These are phyloP conservation scores for Iris macrosiphon DNA, from an alignment of 106 monocot species.

Conservation along the genomic window DNA sequence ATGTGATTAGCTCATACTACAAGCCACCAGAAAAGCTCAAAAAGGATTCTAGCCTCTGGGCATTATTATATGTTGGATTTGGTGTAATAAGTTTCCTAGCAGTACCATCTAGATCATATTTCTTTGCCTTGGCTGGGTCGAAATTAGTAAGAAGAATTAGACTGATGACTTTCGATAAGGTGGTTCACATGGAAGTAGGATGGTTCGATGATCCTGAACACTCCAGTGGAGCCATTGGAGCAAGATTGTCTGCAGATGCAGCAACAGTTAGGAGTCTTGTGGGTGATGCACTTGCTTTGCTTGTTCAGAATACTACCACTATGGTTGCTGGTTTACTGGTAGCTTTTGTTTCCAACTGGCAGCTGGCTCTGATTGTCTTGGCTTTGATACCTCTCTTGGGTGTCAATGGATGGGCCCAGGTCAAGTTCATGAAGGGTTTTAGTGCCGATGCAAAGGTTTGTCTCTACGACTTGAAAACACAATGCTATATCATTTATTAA, in stretches of 20 bases:
- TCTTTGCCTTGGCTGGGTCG: constrained; percentile 33
- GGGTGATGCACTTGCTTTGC: constrained; percentile 28
- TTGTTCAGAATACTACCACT: constrained; percentile 28
- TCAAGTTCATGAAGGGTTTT: constrained; percentile 33
- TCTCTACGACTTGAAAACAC: background rate
- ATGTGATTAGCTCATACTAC: constrained; percentile 16
- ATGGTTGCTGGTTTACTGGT: constrained; percentile 23
- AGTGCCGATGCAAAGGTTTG: constrained; percentile 32
- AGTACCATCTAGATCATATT: constrained; percentile 21
- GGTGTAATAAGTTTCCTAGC: constrained; percentile 13
- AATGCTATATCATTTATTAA: background rate
- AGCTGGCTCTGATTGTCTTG: constrained; percentile 27
- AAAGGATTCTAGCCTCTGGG: constrained; percentile 28
- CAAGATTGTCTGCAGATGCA: constrained; percentile 36
- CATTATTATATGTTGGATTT: constrained; percentile 15
- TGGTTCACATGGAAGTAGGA: constrained; percentile 36
- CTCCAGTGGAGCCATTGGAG: constrained; percentile 35
- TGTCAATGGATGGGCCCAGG: constrained; percentile 27
- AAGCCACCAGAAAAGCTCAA: constrained; percentile 22
- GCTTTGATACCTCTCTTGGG: constrained; percentile 24
- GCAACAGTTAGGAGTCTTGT: constrained; percentile 27
- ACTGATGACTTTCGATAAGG: constrained; percentile 31
- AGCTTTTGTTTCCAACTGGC: constrained; percentile 28
- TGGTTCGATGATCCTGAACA: constrained; percentile 39
- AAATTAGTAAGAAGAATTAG: constrained; percentile 30